A percentile compares a stretch with the other conserved stretches of the same genome.
phyloP scores from a whole-genome alignment of 2,329 filamentous ascomycete genomes.

The Pyrenophora seminiperda region DNA sequence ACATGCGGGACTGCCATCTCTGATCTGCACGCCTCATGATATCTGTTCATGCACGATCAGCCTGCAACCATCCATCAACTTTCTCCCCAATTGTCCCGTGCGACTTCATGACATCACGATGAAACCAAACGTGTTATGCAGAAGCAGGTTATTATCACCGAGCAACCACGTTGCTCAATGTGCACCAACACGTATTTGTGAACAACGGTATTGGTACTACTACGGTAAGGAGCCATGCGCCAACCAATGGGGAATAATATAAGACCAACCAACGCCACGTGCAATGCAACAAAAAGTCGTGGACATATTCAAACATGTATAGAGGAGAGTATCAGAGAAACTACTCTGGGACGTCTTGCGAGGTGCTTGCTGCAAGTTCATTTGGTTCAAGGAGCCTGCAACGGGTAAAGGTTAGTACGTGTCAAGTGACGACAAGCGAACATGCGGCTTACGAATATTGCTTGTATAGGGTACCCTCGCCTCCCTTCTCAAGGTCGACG shows the following conservation, averaged over 20 bases:
- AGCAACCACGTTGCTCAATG: constrained; percentile 1
- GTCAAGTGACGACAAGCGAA: neutral
- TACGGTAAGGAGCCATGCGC: constrained; percentile 15
- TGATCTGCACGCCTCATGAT: constrained; percentile 17
- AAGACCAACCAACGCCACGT: constrained; percentile 30
- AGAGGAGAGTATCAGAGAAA: constrained; percentile 1
- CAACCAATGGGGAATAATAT: constrained; percentile 30
- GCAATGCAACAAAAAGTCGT: constrained; percentile 34
- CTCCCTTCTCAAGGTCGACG: constrained; percentile 91
- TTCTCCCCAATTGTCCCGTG: too few species aligned
- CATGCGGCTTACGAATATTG: constrained; percentile 83
- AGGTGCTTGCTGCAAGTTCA: constrained; percentile 39
- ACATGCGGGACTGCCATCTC: constrained; percentile 7
- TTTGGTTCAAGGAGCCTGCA: constrained; percentile 44
- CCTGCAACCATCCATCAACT: constrained; percentile 2
- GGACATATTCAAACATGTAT: constrained; percentile 8
- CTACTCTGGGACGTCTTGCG: constrained; percentile 41
- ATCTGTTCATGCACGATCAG: constrained; percentile 13
- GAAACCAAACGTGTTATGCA: neutral
- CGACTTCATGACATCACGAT: constrained; percentile 13
- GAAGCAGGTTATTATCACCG: constrained; percentile 7
- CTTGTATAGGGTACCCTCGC: constrained; percentile 88
- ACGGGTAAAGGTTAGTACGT: constrained; percentile 30
- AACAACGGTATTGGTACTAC: neutral
- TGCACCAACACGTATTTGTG: constrained; percentile 2